Evolutionary conservation across 1,139 yeast species (phyloP), one percentile per base, ranked within the genome.

Genomic region (Cylindricascospora bacillispora): DNA sequence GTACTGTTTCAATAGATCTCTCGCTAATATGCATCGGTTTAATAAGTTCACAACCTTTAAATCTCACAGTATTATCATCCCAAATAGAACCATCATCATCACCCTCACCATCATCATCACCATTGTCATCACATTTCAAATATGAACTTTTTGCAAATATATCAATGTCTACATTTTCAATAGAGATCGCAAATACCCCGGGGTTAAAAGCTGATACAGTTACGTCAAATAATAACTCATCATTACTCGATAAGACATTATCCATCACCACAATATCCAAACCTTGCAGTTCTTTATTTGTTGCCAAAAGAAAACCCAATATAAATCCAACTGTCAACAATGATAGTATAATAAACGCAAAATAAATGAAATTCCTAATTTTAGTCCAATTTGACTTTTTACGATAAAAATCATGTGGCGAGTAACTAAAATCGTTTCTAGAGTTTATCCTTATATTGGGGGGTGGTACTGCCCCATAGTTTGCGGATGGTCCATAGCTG

Each of bases 131-230:
- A 17, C 49, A 50, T 14, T 26, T 35, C 28, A 40, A 44, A 45
- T 70, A 73, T 4, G 75, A 68, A 32, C 92, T 73, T 43, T 79
- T 77, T 1, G 95, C 97, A 61, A 89, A 89, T 3, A 89, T 64
- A 50, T 86, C 95, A 27, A 89, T 54, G 43, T 83, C 92, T 5
- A 78, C 77, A 6, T 73, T 71, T 26, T 63, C 63, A 3, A 86
- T 63, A 5, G 64, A 63, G 4, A 86, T 72, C 1, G 81, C 66
- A 43, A 79, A 65, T 61, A 82, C 69, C 0, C 95, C 95, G 1
- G 95, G 95, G 51, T 89, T 89, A 41, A 76, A 70, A 1, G 93
- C 93, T 38, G 73, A 77, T 13, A 83, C 72, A 3, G 71, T 68
- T 39, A 86, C 60, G 51, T 79, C 83, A 57, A 86, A 83, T 2